These are phyloP conservation scores for Cutaneotrichosporon cyanovorans DNA, from an alignment of 1,284 basidiomycete species.

Conservation along the genomic window DNA sequence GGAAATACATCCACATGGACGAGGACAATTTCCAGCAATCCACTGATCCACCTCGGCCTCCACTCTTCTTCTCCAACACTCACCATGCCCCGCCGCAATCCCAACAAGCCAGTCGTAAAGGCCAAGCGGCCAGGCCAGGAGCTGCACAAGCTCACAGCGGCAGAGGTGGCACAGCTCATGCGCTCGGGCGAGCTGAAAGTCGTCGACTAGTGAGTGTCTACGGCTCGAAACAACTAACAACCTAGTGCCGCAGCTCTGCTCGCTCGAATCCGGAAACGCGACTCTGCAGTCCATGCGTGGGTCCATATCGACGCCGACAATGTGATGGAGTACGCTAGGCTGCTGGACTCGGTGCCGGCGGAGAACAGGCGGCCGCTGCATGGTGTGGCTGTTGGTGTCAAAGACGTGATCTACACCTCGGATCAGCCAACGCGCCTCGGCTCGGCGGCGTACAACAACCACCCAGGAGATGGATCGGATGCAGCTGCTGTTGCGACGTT, in stretches of 20 bases:
- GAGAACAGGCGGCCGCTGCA: slow-evolving; percentile 27
- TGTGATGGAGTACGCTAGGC: slow-evolving; percentile 20
- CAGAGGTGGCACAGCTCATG: slow-evolving; percentile 17
- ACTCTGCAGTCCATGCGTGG: slow-evolving; percentile 24
- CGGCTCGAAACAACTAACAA: neutral
- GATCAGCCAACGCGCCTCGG: slow-evolving; percentile 34
- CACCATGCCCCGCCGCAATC: too few species aligned
- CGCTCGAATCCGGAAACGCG: slow-evolving; percentile 14
- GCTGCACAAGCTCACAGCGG: slow-evolving; percentile 14
- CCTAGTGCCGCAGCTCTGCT: slow-evolving; percentile 19
- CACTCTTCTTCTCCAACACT: too few species aligned
- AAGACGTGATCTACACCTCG: slow-evolving; percentile 28
- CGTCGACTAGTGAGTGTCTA: slow-evolving; percentile 22
- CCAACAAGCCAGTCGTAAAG: too few species aligned
- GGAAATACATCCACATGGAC: too few species aligned
- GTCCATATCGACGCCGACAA: slow-evolving; percentile 24
- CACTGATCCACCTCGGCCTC: too few species aligned
- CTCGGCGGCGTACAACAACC: slow-evolving; percentile 25
- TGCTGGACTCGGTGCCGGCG: slow-evolving; percentile 26
- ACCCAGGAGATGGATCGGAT: slow-evolving; percentile 15
- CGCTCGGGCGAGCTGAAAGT: slow-evolving; percentile 20
- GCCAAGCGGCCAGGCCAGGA: too few species aligned
- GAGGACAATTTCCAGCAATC: too few species aligned
- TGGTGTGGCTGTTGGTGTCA: slow-evolving; percentile 30
- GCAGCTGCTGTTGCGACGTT: slow-evolving; percentile 22